phyloP scores from a whole-genome alignment of 495 filamentous ascomycete species.

The Mycothermus thermophilus region DNA sequence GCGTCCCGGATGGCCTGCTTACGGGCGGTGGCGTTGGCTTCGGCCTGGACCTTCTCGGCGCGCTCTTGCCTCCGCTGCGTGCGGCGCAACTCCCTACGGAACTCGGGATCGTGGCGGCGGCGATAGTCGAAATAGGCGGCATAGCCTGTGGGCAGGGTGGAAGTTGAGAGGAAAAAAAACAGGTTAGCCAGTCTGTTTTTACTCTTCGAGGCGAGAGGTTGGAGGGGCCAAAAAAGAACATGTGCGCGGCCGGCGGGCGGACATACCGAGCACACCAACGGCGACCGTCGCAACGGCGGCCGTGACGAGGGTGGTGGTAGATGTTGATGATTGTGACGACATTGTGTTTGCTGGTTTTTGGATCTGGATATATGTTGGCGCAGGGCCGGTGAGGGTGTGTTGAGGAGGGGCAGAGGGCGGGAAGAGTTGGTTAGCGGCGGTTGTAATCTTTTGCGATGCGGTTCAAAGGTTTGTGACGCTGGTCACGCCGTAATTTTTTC shows the following conservation, averaged over 20 bases:
- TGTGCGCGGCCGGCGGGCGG: background rate
- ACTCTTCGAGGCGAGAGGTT: constrained; percentile 44
- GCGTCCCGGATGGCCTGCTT: constrained; percentile 54
- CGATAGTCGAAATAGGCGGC: constrained; percentile 93
- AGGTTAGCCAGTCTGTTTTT: constrained; percentile 33
- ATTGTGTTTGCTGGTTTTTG: constrained; percentile 22
- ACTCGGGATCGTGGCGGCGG: constrained; percentile 72
- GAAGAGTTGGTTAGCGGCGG: too few species aligned
- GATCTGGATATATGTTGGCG: background rate
- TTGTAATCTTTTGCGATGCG: too few species aligned
- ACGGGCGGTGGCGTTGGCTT: constrained; percentile 52
- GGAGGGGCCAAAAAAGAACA: too few species aligned
- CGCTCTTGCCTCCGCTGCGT: constrained; percentile 65
- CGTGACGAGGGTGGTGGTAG: constrained; percentile 58
- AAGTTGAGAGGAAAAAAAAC: too few species aligned
- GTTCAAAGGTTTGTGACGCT: too few species aligned
- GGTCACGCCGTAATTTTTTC: too few species aligned
- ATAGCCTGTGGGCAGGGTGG: constrained; percentile 34
- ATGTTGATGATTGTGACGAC: constrained; percentile 40
- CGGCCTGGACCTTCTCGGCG: constrained; percentile 62
- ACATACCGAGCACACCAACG: constrained; percentile 62
- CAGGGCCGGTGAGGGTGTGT: background rate
- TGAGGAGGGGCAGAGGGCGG: too few species aligned
- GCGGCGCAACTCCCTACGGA: constrained; percentile 71
- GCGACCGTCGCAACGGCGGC: constrained; percentile 58